These are phyloP conservation scores for Yamadazyma spencermartinsiae DNA, from an alignment of 1,139 yeast species.

Conservation along the genomic window DNA sequence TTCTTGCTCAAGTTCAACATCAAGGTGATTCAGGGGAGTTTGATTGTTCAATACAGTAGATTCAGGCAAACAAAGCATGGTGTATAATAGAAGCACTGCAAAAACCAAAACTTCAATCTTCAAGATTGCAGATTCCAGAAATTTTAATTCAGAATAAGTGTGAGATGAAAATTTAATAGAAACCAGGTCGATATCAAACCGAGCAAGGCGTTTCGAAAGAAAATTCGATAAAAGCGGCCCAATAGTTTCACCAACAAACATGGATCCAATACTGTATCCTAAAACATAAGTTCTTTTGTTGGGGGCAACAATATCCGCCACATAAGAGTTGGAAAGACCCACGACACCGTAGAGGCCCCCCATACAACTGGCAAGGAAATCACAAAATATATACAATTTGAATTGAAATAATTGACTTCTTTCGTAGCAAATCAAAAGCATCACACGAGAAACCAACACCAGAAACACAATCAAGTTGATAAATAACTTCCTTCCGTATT, in stretches of 20 bases:
- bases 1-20: neutral
- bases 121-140: slow-evolving; percentile 30
- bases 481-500: slow-evolving; percentile 57
- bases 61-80: slow-evolving; percentile 52
- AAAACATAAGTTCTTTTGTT: slow-evolving; percentile 53
- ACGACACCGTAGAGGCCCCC: slow-evolving; percentile 56
- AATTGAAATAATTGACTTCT: slow-evolving; percentile 31
- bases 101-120: slow-evolving; percentile 28
- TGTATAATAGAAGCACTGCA: slow-evolving; percentile 28
- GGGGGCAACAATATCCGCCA: slow-evolving; percentile 64
- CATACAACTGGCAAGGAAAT: slow-evolving; percentile 46
- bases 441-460: slow-evolving; percentile 25
- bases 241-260: slow-evolving; percentile 59
- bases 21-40: slow-evolving; percentile 8
- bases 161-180: neutral
- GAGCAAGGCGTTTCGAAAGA: slow-evolving; percentile 17
- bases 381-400: slow-evolving; percentile 33
- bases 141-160: slow-evolving; percentile 9
- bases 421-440: slow-evolving; percentile 32
- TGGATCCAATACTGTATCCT: slow-evolving; percentile 56
- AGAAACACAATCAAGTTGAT: slow-evolving; percentile 34
- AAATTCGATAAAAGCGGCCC: slow-evolving; percentile 66
- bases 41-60: slow-evolving; percentile 49
- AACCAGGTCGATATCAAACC: neutral
- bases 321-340: slow-evolving; percentile 58